Evolutionary conservation across 2,329 filamentous ascomycete genomes (phyloP).

Genomic region (Fusarium floridanum): DNA sequence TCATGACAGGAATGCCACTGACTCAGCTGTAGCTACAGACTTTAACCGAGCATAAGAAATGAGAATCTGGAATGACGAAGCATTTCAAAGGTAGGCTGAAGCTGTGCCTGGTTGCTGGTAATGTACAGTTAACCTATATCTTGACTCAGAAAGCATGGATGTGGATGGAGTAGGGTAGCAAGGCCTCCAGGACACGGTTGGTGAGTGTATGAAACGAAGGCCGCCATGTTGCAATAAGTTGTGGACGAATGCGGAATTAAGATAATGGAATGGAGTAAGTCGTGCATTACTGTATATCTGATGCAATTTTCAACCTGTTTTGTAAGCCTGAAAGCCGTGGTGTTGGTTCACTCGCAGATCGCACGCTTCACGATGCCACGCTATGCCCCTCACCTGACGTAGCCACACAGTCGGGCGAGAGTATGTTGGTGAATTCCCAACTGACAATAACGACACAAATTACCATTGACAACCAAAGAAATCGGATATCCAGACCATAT

Average conservation of each 20-base stretch:
- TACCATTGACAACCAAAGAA: neutral
- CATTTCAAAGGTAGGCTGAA: neutral
- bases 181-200: neutral
- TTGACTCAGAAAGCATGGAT: neutral
- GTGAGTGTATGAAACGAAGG: neutral
- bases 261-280: neutral
- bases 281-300: no score
- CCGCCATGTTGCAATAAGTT: neutral
- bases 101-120: neutral
- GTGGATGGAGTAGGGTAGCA: neutral
- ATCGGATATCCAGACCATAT: no score
- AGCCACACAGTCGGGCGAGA: constrained; percentile 18
- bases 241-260: neutral
- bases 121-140: neutral
- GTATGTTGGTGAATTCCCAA: neutral
- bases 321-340: neutral
- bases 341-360: neutral
- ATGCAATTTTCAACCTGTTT: neutral
- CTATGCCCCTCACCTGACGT: constrained; percentile 41
- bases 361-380: constrained; percentile 15
- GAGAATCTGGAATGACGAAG: neutral
- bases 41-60: neutral
- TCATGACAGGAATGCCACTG: neutral
- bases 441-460: neutral
- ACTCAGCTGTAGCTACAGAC: neutral